Percentiles rank a stretch among this genome's conserved stretches.
Conservation (phyloP, 2,329 filamentous ascomycete species). For the Aureobasidium sp. region DNA sequence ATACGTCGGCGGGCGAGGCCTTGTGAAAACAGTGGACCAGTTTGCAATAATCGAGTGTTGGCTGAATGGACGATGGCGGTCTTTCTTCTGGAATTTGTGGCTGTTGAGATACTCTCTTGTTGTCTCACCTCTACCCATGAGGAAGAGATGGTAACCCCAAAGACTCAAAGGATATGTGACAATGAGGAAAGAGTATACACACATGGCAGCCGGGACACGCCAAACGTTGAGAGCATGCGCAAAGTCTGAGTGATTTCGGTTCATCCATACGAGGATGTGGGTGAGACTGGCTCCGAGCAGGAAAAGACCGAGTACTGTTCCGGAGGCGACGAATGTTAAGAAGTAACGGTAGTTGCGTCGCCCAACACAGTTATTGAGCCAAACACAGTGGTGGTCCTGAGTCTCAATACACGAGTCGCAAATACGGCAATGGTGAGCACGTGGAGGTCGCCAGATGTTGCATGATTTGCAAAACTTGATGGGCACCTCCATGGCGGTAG, state of each 20-base stretch:
- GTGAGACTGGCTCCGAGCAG: slow-evolving; percentile 71
- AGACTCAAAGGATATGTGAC: slow-evolving; percentile 76
- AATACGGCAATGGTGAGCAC: slow-evolving; percentile 90
- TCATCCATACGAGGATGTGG: slow-evolving; percentile 68
- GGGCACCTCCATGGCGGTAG: slow-evolving; percentile 89
- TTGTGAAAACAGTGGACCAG: slow-evolving; percentile 70
- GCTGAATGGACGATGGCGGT: slow-evolving; percentile 84
- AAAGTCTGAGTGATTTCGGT: slow-evolving; percentile 59
- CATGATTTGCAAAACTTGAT: slow-evolving; percentile 98
- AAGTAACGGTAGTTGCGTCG: slow-evolving; percentile 98
- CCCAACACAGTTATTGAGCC: slow-evolving; percentile 97
- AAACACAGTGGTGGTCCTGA: slow-evolving; percentile 96
- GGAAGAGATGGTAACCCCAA: slow-evolving; percentile 81
- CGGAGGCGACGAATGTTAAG: slow-evolving; percentile 78
- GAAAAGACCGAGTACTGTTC: slow-evolving; percentile 69
- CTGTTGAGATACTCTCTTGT: slow-evolving; percentile 94
- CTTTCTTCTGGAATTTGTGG: slow-evolving; percentile 87
- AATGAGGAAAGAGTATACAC: slow-evolving; percentile 70
- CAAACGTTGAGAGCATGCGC: slow-evolving; percentile 60
- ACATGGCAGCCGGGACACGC: slow-evolving; percentile 68
- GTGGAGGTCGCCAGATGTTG: slow-evolving; percentile 92
- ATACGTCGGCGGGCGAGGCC: slow-evolving; percentile 81
- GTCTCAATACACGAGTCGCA: slow-evolving; percentile 98
- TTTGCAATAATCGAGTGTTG: slow-evolving; percentile 71
- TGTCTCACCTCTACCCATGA: slow-evolving; percentile 86